These are phyloP conservation scores for Neostapfia colusana DNA, from an alignment of 176 grass and related monocot species.

Conservation along the genomic window DNA sequence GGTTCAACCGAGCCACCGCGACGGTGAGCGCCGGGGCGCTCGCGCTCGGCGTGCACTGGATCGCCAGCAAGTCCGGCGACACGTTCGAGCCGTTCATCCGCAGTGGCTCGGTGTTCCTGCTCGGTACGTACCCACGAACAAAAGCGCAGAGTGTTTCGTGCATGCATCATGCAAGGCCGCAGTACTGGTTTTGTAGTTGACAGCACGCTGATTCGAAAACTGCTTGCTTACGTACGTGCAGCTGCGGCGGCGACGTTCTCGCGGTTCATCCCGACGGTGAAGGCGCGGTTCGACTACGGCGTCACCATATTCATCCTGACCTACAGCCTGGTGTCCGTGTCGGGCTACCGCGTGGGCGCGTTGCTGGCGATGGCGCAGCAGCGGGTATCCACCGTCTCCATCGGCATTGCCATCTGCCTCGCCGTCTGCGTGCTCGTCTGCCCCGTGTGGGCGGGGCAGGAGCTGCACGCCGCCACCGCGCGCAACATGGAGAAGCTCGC, in stretches of 20 bases:
- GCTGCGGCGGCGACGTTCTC: conserved; percentile 81
- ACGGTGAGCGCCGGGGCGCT: conserved; percentile 68
- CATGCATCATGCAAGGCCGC: not conserved
- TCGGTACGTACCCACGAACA: conserved; percentile 46
- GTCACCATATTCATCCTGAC: conserved; percentile 93
- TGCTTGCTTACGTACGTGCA: conserved; percentile 9
- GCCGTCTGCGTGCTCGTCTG: conserved; percentile 51
- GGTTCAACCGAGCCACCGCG: conserved; percentile 73
- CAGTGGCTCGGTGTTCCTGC: conserved; percentile 62
- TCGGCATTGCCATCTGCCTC: conserved; percentile 74
- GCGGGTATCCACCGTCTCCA: conserved; percentile 58
- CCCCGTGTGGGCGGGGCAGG: conserved; percentile 78
- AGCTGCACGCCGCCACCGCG: conserved; percentile 66
- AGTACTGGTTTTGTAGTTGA: not conserved
- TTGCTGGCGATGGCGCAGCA: conserved; percentile 55
- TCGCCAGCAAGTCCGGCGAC: conserved; percentile 59
- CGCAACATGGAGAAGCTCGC: conserved; percentile 91
- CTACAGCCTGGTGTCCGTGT: conserved; percentile 81
- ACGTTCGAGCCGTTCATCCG: conserved; percentile 61
- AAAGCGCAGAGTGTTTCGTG: not conserved
- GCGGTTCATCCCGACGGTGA: conserved; percentile 77
- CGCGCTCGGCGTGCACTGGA: conserved; percentile 75
- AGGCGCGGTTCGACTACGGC: conserved; percentile 86
- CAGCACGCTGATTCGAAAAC: not conserved
- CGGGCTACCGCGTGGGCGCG: conserved; percentile 72